Base-by-base conservation (phyloP, 345 rosid genomes). In the Populus ilicifolia region DNA sequence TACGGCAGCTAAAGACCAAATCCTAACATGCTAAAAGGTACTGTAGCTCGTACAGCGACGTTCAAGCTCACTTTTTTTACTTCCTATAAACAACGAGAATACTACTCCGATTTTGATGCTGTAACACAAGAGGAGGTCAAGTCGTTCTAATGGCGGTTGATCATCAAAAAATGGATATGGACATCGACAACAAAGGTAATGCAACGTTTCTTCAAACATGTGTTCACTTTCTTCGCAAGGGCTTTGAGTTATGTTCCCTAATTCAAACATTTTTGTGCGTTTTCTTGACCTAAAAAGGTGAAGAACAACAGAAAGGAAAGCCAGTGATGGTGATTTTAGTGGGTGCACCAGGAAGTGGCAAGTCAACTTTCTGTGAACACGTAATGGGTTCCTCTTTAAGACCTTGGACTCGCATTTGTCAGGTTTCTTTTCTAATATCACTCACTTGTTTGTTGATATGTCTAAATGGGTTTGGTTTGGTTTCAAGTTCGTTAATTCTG, bases 281-380 rank as follows among this genome's bases (percentile, higher is more conserved):
- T 20, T 61, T 54, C 25, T 46, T 13, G 52, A 20, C 6, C 14
- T 12, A 25, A n/a, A 44, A 68, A 76, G 86, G 84, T 23, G 86
- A 76, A 84, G 81, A 79, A 78, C 88, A 82, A 20, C 8, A 20
- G 83, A 84, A 86, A 61, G 75, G 74, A 78, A 87, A 85, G 75
- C 83, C 61, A 62, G 79, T 89, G 30, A 79, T 89, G 70, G 86
- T 85, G 74, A 21, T 96, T 41, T 76, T 93, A 75, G 86, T 90
- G 21, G 98, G 98, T 21, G 90, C 98, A 0, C 99, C 98, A 6
- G 98, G 97, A 13, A 96, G 99, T 79, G 99, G 98, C 29, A 96
- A 96, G 82, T 92, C 99, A 80, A 92, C 98, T 35, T 92, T 96
- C 80, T 88, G 96, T 71, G 94, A 96, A 29, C 74, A 80, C 79